Base-by-base conservation (phyloP, 495 filamentous ascomycete species). In the Aspergillus bridgeri region DNA sequence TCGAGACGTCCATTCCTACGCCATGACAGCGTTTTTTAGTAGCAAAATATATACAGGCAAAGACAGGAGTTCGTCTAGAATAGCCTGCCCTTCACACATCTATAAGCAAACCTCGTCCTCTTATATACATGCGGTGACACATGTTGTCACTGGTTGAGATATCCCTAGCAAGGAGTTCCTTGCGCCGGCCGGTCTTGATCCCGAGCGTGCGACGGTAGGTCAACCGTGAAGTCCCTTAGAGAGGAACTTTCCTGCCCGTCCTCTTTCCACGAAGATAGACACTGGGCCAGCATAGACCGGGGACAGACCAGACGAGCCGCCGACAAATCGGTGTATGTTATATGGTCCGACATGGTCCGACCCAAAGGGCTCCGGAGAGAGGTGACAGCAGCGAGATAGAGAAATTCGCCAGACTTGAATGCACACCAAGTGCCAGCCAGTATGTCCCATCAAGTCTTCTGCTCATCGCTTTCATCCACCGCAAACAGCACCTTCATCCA, bases 401-500 rank as follows among this genome's bases (percentile, higher is more conserved):
- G 33, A 9, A 38, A 13, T 4, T 13, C 2, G 33, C 33, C 8
- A 1, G 8, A 38, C 9, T 15, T 15, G 33, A 38, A 38, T 9
- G 11, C 27, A 29, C 27, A 29, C 27, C 11, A 6, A 6, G 27
- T 29, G 9, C 33, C 33, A 15, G 13, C 9, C 53, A 47, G 29
- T 45, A 45, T 15, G 45, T 11, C n/a, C 18, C 15, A n/a, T 56
- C 60, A 62, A 19, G 56, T 53, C 51, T 29, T 47, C 18, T 29
- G 17, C 23, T 25, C 55, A 20, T 56, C 73, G 19, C 79, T 80
- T 20, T 83, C 82, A 24, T 38, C 9, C 33, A 87, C 75, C 15
- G 80, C 83, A 80, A 91, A 92, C 44, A 84, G 72, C 27, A 95
- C 84, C 65, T 84, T 86, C 67, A 92, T 69, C 85, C 85, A 93